Evolutionary conservation across 192 early-diverging fungal genomes (phyloP).

Genomic region (Phlyctochytrium planicorne): DNA sequence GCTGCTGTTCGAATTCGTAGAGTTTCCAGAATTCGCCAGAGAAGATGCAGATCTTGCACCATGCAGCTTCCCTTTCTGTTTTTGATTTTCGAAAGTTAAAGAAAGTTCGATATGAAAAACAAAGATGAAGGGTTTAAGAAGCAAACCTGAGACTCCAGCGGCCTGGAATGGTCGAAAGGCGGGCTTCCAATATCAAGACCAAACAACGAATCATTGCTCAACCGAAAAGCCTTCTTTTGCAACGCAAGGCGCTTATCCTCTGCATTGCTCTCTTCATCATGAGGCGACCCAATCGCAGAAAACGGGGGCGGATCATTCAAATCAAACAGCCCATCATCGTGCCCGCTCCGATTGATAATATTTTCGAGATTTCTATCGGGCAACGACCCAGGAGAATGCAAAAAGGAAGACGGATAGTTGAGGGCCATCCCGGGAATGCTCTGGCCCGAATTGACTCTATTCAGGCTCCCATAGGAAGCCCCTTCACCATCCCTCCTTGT

Average conservation of each 20-base stretch:
- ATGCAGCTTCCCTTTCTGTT: too few relatives aligned
- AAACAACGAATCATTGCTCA: not conserved
- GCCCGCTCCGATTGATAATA: not conserved
- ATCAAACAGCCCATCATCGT: not conserved
- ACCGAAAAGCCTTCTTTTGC: not conserved
- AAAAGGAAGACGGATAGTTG: conserved; percentile 2
- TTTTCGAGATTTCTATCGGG: not conserved
- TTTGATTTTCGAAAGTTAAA: too few relatives aligned
- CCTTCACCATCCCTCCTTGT: not conserved
- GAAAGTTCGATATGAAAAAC: not conserved
- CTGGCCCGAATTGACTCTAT: too few relatives aligned
- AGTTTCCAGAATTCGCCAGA: not conserved
- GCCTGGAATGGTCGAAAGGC: not conserved
- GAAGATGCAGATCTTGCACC: not conserved
- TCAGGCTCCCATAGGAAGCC: not conserved
- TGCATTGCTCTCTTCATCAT: not conserved
- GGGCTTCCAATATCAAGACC: conserved; percentile 1
- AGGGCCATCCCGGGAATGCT: too few relatives aligned
- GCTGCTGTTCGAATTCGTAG: not conserved
- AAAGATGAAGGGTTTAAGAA: not conserved
- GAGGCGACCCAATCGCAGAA: not conserved
- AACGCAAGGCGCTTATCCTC: not conserved
- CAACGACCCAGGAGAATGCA: not conserved
- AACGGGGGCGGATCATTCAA: not conserved
- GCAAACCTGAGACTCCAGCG: not conserved